These are phyloP conservation scores for Scheffersomyces illinoinensis DNA, from an alignment of 1,139 yeast species.

Conservation along the genomic window DNA sequence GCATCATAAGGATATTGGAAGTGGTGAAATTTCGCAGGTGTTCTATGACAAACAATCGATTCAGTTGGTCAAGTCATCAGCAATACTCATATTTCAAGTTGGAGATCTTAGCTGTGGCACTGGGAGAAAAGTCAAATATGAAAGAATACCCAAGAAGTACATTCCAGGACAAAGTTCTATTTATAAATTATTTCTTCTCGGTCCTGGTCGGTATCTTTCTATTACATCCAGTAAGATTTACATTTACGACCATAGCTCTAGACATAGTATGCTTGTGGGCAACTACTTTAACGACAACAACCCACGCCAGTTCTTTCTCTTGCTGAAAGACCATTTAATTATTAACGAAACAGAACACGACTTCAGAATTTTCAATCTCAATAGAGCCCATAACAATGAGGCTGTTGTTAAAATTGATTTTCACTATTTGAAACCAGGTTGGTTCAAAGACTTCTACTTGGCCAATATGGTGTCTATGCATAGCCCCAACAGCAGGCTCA, in stretches of 20 bases:
- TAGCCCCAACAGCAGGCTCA: not conserved
- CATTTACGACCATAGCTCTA: not conserved
- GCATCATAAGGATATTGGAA: not conserved
- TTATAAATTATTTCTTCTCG: not conserved
- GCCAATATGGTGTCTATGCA: not conserved
- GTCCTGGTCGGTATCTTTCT: not conserved
- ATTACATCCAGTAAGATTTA: not conserved
- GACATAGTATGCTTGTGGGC: slow-evolving; percentile 17
- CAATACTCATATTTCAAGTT: not conserved
- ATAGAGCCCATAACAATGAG: not conserved
- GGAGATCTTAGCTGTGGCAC: not conserved
- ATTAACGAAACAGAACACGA: slow-evolving; percentile 6
- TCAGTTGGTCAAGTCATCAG: not conserved
- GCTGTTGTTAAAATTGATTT: not conserved
- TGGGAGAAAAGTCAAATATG: not conserved
- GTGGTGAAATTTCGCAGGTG: not conserved
- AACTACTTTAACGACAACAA: slow-evolving; percentile 20
- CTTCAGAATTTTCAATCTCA: slow-evolving; percentile 7
- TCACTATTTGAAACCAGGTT: not conserved
- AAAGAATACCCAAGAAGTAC: not conserved
- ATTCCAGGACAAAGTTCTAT: not conserved
- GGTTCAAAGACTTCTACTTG: not conserved
- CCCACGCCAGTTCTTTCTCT: slow-evolving; percentile 4
- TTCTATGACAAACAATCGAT: not conserved
- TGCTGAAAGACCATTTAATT: slow-evolving; percentile 5